Evolutionary conservation across 805 yeast species (phyloP), one percentile per base, ranked within the genome.

Genomic region (Ogataea polymorpha): DNA sequence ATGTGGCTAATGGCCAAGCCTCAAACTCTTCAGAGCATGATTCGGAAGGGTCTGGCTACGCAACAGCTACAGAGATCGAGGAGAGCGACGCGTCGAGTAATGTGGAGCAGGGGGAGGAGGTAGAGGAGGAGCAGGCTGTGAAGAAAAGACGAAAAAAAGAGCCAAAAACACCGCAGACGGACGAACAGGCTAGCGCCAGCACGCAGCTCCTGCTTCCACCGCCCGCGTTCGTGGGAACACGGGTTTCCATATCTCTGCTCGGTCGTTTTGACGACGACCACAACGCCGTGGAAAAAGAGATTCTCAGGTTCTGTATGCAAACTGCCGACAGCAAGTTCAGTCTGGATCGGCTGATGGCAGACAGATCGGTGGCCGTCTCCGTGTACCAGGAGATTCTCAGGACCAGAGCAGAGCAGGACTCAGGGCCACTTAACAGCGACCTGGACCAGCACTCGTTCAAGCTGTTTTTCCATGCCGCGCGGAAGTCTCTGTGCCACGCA

Each of bases 381-480:
- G 27, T 24, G 13, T 24, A 24, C 14, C 13, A 24, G 27, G 14
- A 13, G 2, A 24, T 24, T 24, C 27, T 24, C 9, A 2, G 27
- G 14, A n/a, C n/a, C 10, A 11, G 27, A 24, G 27, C 27, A 12
- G 27, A n/a, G 13, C 13, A 18, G 16, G 16, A 12, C 15, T 12
- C 45, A 48, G 8, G 35, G 21, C 21, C 21, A 7, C 21, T 20
- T 20, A 3, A 20, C 21, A 20, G 21, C 21, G 21, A 17, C 4
- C 16, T 33, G 20, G 36, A 44, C 16, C 21, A 48, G n/a, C 32
- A n/a, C 14, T 31, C 23, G 15, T n/a, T 49, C 1, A 49, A 53
- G 33, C 46, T 42, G 11, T 42, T 53, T n/a, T 62, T 65, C 41
- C 62, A 61, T 28, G 39, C 40, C 1, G 45, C 58, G 2, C 44